These are phyloP conservation scores for Verticillium alfalfae DNA, from an alignment of 2,329 filamentous ascomycete species.

Conservation along the genomic window DNA sequence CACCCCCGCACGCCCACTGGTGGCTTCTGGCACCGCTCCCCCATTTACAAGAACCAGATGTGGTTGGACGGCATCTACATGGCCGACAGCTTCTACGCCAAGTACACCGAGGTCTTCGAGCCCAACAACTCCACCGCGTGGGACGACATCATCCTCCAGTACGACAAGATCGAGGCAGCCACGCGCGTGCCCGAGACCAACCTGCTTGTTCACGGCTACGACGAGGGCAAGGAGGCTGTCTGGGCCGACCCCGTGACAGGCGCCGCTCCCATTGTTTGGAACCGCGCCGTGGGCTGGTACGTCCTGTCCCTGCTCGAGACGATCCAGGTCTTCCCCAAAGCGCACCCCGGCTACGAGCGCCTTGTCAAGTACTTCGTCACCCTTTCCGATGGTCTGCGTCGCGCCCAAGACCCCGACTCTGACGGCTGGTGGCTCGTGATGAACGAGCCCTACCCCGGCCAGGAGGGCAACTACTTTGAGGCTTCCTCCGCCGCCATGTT, in stretches of 20 bases:
- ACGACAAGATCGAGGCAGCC: constrained; percentile 36
- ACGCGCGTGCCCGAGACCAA: constrained; percentile 31
- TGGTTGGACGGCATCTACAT: constrained; percentile 53
- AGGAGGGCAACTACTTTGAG: constrained; percentile 54
- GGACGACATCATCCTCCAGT: constrained; percentile 38
- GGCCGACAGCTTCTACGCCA: constrained; percentile 37
- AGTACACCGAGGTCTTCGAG: constrained; percentile 32
- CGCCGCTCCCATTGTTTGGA: constrained; percentile 47
- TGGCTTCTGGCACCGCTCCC: constrained; percentile 46
- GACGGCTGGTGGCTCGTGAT: constrained; percentile 57
- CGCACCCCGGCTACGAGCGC: constrained; percentile 26
- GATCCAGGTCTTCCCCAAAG: constrained; percentile 36
- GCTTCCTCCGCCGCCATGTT: constrained; percentile 56
- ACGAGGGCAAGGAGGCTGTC: constrained; percentile 38
- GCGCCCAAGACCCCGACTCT: constrained; percentile 27
- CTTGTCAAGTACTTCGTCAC: constrained; percentile 31
- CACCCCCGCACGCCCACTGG: constrained; percentile 44
- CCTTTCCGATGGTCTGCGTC: constrained; percentile 33
- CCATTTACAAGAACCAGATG: constrained; percentile 47
- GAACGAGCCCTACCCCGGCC: constrained; percentile 38
- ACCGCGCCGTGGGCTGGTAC: constrained; percentile 48
- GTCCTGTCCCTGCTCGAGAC: constrained; percentile 44
- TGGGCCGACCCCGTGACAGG: constrained; percentile 48
- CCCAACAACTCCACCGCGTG: constrained; percentile 31
- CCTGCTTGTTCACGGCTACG: constrained; percentile 49